phyloP scores from a whole-genome alignment of 352 stramenopile genomes.

The Phytophthora multivora region DNA sequence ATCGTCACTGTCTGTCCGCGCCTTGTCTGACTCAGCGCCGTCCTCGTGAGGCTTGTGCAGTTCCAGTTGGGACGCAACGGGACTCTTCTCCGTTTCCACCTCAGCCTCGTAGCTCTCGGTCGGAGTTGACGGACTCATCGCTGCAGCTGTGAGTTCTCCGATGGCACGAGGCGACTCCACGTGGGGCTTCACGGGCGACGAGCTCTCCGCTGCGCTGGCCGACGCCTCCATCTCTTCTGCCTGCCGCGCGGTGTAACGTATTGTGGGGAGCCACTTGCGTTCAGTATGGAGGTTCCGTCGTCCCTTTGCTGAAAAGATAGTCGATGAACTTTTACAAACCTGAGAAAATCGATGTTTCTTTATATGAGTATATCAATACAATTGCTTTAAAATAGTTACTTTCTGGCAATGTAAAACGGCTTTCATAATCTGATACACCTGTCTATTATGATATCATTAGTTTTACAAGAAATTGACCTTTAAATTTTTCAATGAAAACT shows the following conservation, averaged over 20 bases:
- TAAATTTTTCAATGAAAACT: slow-evolving; percentile 12
- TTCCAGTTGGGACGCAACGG: slow-evolving; percentile 10
- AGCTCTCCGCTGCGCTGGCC: slow-evolving; percentile 7
- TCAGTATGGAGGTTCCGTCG: slow-evolving; percentile 20
- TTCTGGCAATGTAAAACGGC: too few relatives aligned
- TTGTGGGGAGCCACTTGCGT: slow-evolving; percentile 25
- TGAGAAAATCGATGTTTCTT: slow-evolving; percentile 6
- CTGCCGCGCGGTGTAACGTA: slow-evolving; percentile 17
- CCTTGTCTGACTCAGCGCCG: slow-evolving; percentile 35
- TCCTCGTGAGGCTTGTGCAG: slow-evolving; percentile 25
- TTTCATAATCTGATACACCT: too few relatives aligned
- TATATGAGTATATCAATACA: not conserved
- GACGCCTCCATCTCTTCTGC: slow-evolving; percentile 34
- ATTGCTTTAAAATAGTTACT: too few relatives aligned
- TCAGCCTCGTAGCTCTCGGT: slow-evolving; percentile 22
- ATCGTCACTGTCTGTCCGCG: slow-evolving; percentile 38
- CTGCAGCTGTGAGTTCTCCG: not conserved
- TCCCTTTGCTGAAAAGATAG: slow-evolving; percentile 28
- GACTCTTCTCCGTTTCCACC: slow-evolving; percentile 38
- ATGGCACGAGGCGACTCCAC: slow-evolving; percentile 1
- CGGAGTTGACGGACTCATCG: slow-evolving; percentile 4
- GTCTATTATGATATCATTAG: not conserved
- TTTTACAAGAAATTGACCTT: not conserved
- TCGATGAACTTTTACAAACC: slow-evolving; percentile 7
- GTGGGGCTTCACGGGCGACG: slow-evolving; percentile 12